phyloP scores from a whole-genome alignment of 768 basidiomycete genomes.

The Candolleomyces eurysporus region DNA sequence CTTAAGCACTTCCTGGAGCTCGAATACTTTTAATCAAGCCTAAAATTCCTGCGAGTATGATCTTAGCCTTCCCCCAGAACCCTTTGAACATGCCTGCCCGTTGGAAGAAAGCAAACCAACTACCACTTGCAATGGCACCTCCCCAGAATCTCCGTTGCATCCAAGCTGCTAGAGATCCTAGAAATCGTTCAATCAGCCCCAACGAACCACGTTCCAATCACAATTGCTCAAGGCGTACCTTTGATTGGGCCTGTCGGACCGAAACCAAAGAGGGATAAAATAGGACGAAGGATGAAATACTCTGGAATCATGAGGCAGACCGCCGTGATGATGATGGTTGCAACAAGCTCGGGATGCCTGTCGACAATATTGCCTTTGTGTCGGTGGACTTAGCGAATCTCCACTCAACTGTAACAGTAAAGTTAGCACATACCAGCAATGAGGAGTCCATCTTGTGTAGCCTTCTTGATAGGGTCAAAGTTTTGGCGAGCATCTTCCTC shows the following conservation, averaged over 20 bases:
- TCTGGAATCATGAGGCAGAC: conserved; percentile 27
- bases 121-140: conserved; percentile 22
- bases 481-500: conserved; percentile 5
- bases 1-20: no score
- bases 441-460: not conserved
- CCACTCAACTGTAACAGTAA: not conserved
- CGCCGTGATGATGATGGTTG: conserved; percentile 20
- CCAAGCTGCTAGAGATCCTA: conserved; percentile 35
- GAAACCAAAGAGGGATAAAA: conserved; percentile 34
- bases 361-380: conserved; percentile 34
- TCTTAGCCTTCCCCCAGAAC: not conserved
- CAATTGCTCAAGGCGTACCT: conserved; percentile 15
- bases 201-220: not conserved
- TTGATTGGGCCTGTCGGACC: conserved; percentile 30
- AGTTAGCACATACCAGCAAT: conserved; percentile 5
- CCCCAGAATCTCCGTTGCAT: conserved; percentile 33
- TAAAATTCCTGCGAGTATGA: no score
- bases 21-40: no score
- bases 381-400: not conserved
- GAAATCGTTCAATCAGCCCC: not conserved
- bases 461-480: not conserved
- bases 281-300: conserved; percentile 22
- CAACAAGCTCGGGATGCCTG: conserved; percentile 29
- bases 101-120: conserved; percentile 33
- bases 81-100: conserved; percentile 23